Base-by-base conservation (phyloP, 2,329 filamentous ascomycete genomes). In the Sclerotinia trifoliorum region DNA sequence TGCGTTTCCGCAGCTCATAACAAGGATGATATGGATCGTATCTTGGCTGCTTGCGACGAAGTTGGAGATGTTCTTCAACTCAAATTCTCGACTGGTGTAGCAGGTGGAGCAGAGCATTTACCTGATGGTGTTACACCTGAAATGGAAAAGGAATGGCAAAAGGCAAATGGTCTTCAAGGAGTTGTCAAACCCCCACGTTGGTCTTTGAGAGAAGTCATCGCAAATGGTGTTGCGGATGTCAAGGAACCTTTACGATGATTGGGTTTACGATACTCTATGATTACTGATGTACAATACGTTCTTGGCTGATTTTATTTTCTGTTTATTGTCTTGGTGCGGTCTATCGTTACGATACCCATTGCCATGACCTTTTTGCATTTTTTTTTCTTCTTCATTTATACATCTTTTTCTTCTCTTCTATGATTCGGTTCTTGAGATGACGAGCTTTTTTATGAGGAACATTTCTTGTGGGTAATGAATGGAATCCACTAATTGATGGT, bases 1-100 rank as follows among this genome's bases (percentile, higher is more conserved):
- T 99, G 95, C 78, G 88, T 99, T 65, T 97, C 93, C 3, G 89
- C 95, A 2, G 93, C 95, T 1, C 95, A 99, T 83, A 99, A 96
- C 80, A 99, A 99, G 83, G 95, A 99, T 63, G 95, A 99, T 78
- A 86, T 99, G 75, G 95, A 99, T 79, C 89, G 94, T 61, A 82
- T 99, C 69, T 83, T 99, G 63, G 85, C 88, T 5, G 95, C 95
- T 21, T 98, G 94, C 76, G 93, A 98, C 77, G 92, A 98, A 79
- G 88, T 97, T 68, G 94, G 94, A 68, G 92, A 97, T 73, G 86
- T 96, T 29, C 82, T 99, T 67, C 94, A 98, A 80, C 85, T 99
- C 78, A 98, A 97, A 82, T 97, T 96, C 81, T 96, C 93, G n/a
- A 96, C 92, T 19, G 95, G 95, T 73, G 88, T 97, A 75, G 94